These are phyloP conservation scores for Emydomyces testavorans DNA, from an alignment of 2,329 filamentous ascomycete species.

Conservation along the genomic window DNA sequence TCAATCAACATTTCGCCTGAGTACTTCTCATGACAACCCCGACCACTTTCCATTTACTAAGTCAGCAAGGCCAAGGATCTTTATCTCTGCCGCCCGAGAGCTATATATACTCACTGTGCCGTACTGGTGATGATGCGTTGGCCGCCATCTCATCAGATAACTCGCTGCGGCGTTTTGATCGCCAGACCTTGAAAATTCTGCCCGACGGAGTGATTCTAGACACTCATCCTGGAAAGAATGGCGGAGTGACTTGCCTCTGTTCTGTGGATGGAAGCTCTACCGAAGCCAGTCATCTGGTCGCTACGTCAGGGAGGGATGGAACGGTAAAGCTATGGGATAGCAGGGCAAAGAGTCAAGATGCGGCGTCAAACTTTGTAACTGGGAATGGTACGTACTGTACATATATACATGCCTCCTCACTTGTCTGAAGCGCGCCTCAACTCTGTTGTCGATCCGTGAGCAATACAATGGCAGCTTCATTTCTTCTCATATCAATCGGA, in stretches of 20 bases:
- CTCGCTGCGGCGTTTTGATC: conserved; percentile 34
- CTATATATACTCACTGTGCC: conserved; percentile 35
- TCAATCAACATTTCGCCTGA: background rate
- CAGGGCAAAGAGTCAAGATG: conserved; percentile 22
- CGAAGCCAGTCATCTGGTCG: conserved; percentile 17
- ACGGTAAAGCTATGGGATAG: conserved; percentile 34
- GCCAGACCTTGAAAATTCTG: conserved; percentile 25
- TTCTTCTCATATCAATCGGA: background rate
- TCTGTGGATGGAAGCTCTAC: conserved; percentile 1
- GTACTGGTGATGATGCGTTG: conserved; percentile 24
- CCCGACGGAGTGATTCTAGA: conserved; percentile 14
- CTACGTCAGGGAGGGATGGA: conserved; percentile 28
- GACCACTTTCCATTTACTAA: conserved; percentile 11
- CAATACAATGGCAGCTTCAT: background rate
- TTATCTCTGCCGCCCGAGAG: conserved; percentile 30
- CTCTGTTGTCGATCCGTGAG: background rate
- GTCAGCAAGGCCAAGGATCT: conserved; percentile 21
- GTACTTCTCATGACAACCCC: conserved; percentile 5
- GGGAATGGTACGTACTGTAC: conserved; percentile 25
- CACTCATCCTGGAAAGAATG: conserved; percentile 23
- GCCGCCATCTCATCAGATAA: conserved; percentile 38
- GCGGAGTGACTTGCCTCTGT: conserved; percentile 31
- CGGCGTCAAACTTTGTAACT: conserved; percentile 28
- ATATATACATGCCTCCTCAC: too few relatives aligned
- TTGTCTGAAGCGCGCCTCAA: background rate